Base-by-base conservation (phyloP, 768 basidiomycete genomes). In the Gyrodon lividus region DNA sequence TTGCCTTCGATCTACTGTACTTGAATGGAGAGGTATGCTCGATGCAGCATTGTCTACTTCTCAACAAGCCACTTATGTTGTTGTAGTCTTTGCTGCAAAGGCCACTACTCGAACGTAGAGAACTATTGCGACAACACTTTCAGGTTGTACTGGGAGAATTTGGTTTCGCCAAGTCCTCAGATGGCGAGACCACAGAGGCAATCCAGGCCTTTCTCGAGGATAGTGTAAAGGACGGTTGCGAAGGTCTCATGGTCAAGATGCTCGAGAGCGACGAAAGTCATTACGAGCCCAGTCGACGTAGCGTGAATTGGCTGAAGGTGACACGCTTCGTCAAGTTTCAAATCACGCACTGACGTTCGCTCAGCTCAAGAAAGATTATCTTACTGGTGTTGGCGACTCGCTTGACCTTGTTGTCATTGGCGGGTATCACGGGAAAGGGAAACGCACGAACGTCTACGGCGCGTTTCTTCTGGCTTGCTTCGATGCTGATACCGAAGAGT, bases 171-270 rank as follows among this genome's bases (percentile, higher is more conserved):
- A 92, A 87, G 63, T 86, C 89, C 4, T 91, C 91, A 1, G 96
- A 99, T 62, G 78, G 86, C 14, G 86, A 92, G 52, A 89, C 87
- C 7, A 87, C 83, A 5, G 97, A 99, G 20, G 95, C 97, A 62
- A 98, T 99, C 42, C 93, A 97, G 64, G 67, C 79, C 2, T 98
- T 99, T 78, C 74, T 99, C 8, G 96, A 98, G 65, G 90, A 94
- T 58, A 94, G 91, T 68, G 92, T 99, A 59, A 98, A 94, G 67
- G 97, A 98, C 65, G 94, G 96, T 2, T 98, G 97, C 66, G 97
- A 99, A 69, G 97, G 97, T 9, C 80, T 99, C 41, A 99, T 99
- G 97, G 92, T 99, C 52, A 99, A 99, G 75, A 96, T 97, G 93
- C 74, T 99, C 16, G 92, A 96, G 37, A 87, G 82, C 41, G 87